Evolutionary conservation across 2,329 filamentous ascomycete genomes (phyloP), one percentile per base, ranked within the genome.

Genomic region (Cryphonectria carpinicola): DNA sequence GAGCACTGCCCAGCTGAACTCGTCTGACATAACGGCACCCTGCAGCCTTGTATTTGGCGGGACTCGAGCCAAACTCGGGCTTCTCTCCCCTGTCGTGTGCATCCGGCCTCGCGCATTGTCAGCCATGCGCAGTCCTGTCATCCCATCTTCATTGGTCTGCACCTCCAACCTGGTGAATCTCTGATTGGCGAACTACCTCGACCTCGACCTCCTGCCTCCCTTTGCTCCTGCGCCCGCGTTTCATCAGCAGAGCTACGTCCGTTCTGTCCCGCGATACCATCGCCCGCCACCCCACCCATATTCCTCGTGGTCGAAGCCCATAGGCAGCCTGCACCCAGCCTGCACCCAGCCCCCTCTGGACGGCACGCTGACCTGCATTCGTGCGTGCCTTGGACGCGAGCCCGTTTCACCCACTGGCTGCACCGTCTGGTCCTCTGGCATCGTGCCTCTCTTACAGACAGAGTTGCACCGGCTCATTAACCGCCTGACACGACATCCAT

Each of bases 181-280:
- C 66, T 70, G 63, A 72, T 71, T 72, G 70, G 66, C 71, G 69
- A 72, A 64, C 68, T 54, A 46, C 46, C 66, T 63, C 56, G 28
- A 62, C n/a, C 28, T 52, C 54, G 28, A 49, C 25, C 46, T 66
- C 68, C 13, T 32, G 28, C 35, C 35, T 66, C 68, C 19, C 25
- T 60, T 54, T 32, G 10, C 39, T 65, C 46, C 56, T 41, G 41
- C 56, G 39, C 54, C 63, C 63, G 41, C 63, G 63, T 65, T 46
- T 41, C 46, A 54, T 41, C 41, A 65, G n/a, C 63, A n/a, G 7
- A 25, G 35, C 43, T 46, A 46, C 41, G 8, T n/a, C 32, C 49
- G 4, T 11, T 66, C 49, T 37, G 11, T 35, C 63, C 46, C n/a
- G 46, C 63, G 46, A 54, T 39, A 65, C 63, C n/a, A 25, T 52